Base-by-base conservation (phyloP, 2,329 filamentous ascomycete genomes). In the Stagonosporopsis tanaceti region DNA sequence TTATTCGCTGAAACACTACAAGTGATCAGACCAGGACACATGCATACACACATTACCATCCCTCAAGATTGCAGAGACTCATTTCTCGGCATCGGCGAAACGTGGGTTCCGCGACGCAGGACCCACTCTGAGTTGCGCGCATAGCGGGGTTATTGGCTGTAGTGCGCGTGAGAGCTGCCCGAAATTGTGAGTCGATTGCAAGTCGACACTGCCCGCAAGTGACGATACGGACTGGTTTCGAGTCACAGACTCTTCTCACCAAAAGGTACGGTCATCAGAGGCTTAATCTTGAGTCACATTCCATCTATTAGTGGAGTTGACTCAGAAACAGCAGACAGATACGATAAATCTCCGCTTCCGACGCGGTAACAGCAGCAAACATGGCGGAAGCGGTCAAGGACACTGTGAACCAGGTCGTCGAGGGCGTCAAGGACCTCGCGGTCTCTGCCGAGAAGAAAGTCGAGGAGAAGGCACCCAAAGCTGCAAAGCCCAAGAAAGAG, bases 391-490 rank as follows among this genome's bases (percentile, higher is more conserved):
- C 78, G 63, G 78, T 80, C 50, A 81, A 82, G 60, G 71, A 82
- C 60, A 77, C 79, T 53, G 78, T 84, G 52, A 78, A 81, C 51
- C 72, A 80, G 65, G 79, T 83, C 62, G 79, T 81, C 60, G 85
- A 87, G 67, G 82, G 81, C 57, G 82, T 87, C 66, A 88, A 88
- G 78, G 85, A 87, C 61, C 79, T 87, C 56, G 78, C 82, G 42
- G 81, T 88, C 60, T 66, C 65, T 32, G 72, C 70, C 17, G 71
- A 74, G 40, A 62, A 68, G 57, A 78, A 68, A 47, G 57, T 62
- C 14, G 71, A 71, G 66, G 62, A 64, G 47, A 67, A 65, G 51
- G 63, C 64, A 8, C 57, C 66, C 9, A 69, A 59, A 50, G 57
- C 57, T 44, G 51, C 50, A 35, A 78, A 81, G 45, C 62, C 63